These are phyloP conservation scores for Alternaria triticina DNA, from an alignment of 2,329 filamentous ascomycete genomes.

Conservation along the genomic window DNA sequence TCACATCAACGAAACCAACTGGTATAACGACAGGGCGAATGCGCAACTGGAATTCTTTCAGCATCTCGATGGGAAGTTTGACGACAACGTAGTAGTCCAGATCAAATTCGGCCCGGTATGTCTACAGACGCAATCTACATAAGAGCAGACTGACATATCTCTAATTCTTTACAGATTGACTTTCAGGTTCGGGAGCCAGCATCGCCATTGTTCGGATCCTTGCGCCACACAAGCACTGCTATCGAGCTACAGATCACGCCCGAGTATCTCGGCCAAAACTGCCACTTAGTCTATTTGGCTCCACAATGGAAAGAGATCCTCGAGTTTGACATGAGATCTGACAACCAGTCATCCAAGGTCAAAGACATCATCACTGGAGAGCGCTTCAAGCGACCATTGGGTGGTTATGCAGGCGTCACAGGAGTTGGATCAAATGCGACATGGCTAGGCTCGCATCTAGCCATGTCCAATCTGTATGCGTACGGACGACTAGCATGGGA, in stretches of 20 bases:
- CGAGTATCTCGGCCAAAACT: constrained; percentile 75
- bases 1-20: constrained; percentile 62
- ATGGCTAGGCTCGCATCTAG: constrained; percentile 72
- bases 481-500: constrained; percentile 73
- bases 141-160: not conserved
- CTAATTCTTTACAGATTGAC: constrained; percentile 57
- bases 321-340: constrained; percentile 70
- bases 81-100: constrained; percentile 74
- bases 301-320: constrained; percentile 73
- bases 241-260: constrained; percentile 72
- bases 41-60: constrained; percentile 72
- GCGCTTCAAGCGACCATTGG: constrained; percentile 62
- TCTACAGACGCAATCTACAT: not conserved
- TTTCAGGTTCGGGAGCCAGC: constrained; percentile 74
- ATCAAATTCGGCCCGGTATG: constrained; percentile 70
- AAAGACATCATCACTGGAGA: constrained; percentile 67
- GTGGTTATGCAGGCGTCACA: constrained; percentile 70
- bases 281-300: constrained; percentile 70
- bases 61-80: constrained; percentile 68
- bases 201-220: constrained; percentile 67
- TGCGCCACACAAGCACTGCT: constrained; percentile 57
- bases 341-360: constrained; percentile 62
- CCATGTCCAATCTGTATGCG: constrained; percentile 71
- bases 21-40: constrained; percentile 72
- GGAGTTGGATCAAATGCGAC: constrained; percentile 71